These are phyloP conservation scores for Talaromyces piceae DNA, from an alignment of 2,329 filamentous ascomycete species.

Conservation along the genomic window DNA sequence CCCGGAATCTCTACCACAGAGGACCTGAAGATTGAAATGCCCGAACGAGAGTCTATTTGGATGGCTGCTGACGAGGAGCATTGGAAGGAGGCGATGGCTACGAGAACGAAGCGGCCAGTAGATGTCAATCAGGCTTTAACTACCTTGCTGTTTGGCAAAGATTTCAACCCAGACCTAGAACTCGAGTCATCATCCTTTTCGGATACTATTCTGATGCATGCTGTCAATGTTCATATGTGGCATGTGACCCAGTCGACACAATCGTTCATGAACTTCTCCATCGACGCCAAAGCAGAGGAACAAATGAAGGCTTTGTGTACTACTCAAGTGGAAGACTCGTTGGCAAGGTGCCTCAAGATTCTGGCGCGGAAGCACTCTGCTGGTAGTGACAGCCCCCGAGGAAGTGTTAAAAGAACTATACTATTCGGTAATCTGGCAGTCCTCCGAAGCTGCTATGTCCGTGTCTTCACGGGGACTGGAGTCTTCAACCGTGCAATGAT, in stretches of 20 bases:
- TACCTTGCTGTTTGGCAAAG: conserved; percentile 19
- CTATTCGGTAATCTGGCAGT: conserved; percentile 28
- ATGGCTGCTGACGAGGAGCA: conserved; percentile 20
- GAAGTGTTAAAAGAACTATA: conserved; percentile 20
- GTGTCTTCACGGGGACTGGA: conserved; percentile 22
- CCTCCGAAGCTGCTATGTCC: conserved; percentile 25
- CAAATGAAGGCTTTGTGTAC: conserved; percentile 16
- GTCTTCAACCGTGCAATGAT: conserved; percentile 23
- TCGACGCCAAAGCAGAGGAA: conserved; percentile 14
- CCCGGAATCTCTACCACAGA: conserved; percentile 26
- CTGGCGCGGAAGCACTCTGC: background rate
- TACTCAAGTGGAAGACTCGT: conserved; percentile 19
- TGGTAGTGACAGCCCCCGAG: conserved; percentile 1
- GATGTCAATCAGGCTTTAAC: conserved; percentile 20
- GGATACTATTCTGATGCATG: conserved; percentile 27
- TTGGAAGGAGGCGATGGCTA: conserved; percentile 17
- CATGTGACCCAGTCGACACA: conserved; percentile 25
- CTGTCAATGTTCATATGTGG: conserved; percentile 30
- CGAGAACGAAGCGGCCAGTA: conserved; percentile 3
- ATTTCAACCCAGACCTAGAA: conserved; percentile 12
- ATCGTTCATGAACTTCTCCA: conserved; percentile 17
- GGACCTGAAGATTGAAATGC: conserved; percentile 28
- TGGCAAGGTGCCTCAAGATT: conserved; percentile 22
- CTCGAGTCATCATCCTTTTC: conserved; percentile 20
- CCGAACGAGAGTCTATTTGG: conserved; percentile 26